phyloP scores from a whole-genome alignment of 768 basidiomycete genomes.

The Boletus tylopilopsis region DNA sequence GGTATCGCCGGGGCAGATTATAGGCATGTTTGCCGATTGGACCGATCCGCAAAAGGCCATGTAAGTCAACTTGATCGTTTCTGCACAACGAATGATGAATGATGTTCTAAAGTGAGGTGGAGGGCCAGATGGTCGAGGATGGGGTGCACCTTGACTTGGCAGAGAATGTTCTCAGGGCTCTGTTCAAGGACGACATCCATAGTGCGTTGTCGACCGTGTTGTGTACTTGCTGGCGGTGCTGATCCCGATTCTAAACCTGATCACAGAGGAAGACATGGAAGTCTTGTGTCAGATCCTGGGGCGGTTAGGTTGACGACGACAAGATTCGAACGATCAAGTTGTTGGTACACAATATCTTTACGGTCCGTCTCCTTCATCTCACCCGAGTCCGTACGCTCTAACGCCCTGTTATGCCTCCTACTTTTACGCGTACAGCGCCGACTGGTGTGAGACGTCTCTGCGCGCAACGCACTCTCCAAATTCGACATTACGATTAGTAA shows the following conservation, averaged over 20 bases:
- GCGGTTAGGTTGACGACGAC: conserved; percentile 61
- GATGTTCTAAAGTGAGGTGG: conserved; percentile 30
- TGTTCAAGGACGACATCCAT: conserved; percentile 46
- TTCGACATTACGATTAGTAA: conserved; percentile 67
- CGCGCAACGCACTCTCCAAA: conserved; percentile 67
- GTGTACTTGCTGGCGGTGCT: neutral
- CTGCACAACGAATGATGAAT: neutral
- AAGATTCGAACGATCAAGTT: conserved; percentile 61
- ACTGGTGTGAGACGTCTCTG: conserved; percentile 51
- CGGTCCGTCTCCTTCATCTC: neutral
- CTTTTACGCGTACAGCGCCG: conserved; percentile 47
- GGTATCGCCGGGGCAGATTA: conserved; percentile 69
- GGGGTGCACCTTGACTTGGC: conserved; percentile 55
- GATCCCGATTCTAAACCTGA: no score
- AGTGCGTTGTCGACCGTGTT: conserved; percentile 40
- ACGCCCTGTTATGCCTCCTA: neutral
- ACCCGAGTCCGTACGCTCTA: neutral
- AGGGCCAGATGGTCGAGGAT: conserved; percentile 37
- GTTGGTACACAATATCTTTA: conserved; percentile 44
- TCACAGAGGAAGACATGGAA: conserved; percentile 55
- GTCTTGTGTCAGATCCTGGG: conserved; percentile 58
- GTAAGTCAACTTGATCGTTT: conserved; percentile 24
- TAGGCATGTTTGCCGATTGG: conserved; percentile 83
- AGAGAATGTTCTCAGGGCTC: conserved; percentile 43
- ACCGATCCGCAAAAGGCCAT: conserved; percentile 76